A percentile compares a stretch with the other conserved stretches of the same genome.
Evolutionary conservation across 352 stramenopile species (phyloP).

Genomic region (Pythium myriotylum): DNA sequence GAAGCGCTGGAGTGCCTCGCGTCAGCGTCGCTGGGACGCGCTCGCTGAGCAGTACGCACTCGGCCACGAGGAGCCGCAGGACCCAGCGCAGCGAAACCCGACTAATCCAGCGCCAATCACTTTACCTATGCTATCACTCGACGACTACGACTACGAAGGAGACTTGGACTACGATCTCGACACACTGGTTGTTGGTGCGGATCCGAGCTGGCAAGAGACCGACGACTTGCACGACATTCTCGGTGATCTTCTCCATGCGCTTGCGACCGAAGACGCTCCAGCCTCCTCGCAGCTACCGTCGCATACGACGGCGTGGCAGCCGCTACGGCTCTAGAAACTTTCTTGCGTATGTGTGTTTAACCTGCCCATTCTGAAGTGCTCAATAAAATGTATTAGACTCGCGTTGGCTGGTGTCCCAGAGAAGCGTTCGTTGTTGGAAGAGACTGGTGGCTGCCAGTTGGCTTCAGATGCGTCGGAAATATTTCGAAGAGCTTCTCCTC

Average conservation of each 20-base stretch:
- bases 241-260: slow-evolving; percentile 4
- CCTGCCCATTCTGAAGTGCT: too few relatives aligned
- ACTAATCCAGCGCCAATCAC: not conserved
- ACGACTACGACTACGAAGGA: slow-evolving; percentile 8
- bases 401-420: too few relatives aligned
- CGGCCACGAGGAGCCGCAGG: not conserved
- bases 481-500: too few relatives aligned
- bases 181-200: not conserved
- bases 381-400: too few relatives aligned
- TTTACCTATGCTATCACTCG: slow-evolving; percentile 1
- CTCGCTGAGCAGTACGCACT: not conserved
- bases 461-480: too few relatives aligned
- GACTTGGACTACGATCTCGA: not conserved
- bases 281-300: not conserved
- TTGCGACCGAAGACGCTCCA: slow-evolving; percentile 2
- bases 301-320: too few relatives aligned
- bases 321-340: not conserved
- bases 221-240: slow-evolving; percentile 12
- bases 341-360: too few relatives aligned
- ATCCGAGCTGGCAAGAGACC: slow-evolving; percentile 9
- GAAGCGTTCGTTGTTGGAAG: too few relatives aligned
- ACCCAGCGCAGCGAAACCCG: too few relatives aligned
- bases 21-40: slow-evolving; percentile 8
- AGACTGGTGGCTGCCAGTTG: too few relatives aligned
- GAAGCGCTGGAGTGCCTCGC: slow-evolving; percentile 17